Evolutionary conservation across 805 yeast genomes (phyloP), one percentile per base, ranked within the genome.

Genomic region (Wickerhamia fluorescens): DNA sequence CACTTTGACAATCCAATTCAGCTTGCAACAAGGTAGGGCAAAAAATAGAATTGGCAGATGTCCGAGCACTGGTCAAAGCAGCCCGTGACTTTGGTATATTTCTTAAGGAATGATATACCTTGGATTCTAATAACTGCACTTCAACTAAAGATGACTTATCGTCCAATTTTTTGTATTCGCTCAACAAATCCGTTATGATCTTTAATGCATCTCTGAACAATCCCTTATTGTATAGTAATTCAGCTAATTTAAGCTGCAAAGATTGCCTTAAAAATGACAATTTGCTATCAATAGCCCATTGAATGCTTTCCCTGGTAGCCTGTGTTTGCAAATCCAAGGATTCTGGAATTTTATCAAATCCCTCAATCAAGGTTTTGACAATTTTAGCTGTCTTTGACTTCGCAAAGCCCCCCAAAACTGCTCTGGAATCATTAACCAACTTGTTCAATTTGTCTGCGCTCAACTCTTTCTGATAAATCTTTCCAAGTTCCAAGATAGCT

Each of bases 21-120:
- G 97, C 97, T 59, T 92, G 95, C 44, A 81, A 71, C 29, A 78
- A 65, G n/a, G 96, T 83, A 7, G 97, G 95, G 47, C 95, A 84
- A 62, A 88, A 94, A 29, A 92, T 85, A 14, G 96, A 73, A 55
- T 92, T 94, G n/a, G 98, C 98, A 3, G 94, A 81, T 0, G 98
- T 92, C 56, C 97, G 75, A 2, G 98, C 96, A 26, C 94, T 78
- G 2, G 97, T 87, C 45, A 92, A 68, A 3, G 96, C 78, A 6
- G 97, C 96, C 46, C 84, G 75, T 4, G 95, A 74, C 60, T 89
- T 92, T 4, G 96, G 82, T 46, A 84, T 71, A 55, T 92, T 92
- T 53, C 96, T 75, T 45, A 92, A 67, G 16, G 94, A 87, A 54
- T 88, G 95, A 55, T 81, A 92, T 23, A 85, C 86, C 49, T 86